These are phyloP conservation scores for Amaranthus cruentus DNA, from an alignment of 148 eudicot genomes.

Conservation along the genomic window DNA sequence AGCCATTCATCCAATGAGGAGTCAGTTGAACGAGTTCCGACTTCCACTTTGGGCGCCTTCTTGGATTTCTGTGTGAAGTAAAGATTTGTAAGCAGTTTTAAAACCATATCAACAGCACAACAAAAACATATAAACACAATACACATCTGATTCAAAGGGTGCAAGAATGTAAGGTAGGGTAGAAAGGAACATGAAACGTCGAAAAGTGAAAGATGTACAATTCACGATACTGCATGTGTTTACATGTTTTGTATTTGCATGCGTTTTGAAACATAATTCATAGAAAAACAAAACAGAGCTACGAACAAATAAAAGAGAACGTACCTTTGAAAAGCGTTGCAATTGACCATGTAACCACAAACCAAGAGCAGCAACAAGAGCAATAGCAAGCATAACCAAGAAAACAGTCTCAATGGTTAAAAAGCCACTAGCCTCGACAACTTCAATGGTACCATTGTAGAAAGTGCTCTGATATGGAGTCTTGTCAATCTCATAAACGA, in stretches of 20 bases:
- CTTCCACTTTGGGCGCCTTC: slow-evolving; percentile 91
- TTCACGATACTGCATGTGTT: too few relatives aligned
- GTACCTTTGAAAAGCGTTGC: slow-evolving; percentile 72
- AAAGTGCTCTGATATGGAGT: slow-evolving; percentile 79
- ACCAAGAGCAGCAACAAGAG: slow-evolving; percentile 63
- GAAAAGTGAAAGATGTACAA: too few relatives aligned
- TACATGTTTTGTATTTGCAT: too few relatives aligned
- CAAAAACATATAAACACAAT: neutral
- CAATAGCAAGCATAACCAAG: slow-evolving; percentile 63
- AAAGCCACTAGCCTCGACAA: slow-evolving; percentile 71
- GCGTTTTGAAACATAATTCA: too few relatives aligned
- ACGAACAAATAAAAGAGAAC: neutral
- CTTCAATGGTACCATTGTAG: slow-evolving; percentile 91
- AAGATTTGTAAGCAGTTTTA: neutral
- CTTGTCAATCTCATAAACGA: slow-evolving; percentile 81
- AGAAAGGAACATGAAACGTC: neutral
- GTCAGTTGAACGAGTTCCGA: slow-evolving; percentile 82
- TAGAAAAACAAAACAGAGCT: too few relatives aligned
- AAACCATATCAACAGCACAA: neutral
- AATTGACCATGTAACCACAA: slow-evolving; percentile 69
- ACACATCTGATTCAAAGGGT: too few relatives aligned
- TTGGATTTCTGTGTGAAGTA: slow-evolving; percentile 59
- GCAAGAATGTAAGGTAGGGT: too few relatives aligned
- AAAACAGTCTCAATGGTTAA: slow-evolving; percentile 84
- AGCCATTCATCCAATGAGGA: slow-evolving; percentile 95